Evolutionary conservation across 148 eudicot genomes (phyloP), one percentile per base, ranked within the genome.

Genomic region (Amaranthus hypochondriacus): DNA sequence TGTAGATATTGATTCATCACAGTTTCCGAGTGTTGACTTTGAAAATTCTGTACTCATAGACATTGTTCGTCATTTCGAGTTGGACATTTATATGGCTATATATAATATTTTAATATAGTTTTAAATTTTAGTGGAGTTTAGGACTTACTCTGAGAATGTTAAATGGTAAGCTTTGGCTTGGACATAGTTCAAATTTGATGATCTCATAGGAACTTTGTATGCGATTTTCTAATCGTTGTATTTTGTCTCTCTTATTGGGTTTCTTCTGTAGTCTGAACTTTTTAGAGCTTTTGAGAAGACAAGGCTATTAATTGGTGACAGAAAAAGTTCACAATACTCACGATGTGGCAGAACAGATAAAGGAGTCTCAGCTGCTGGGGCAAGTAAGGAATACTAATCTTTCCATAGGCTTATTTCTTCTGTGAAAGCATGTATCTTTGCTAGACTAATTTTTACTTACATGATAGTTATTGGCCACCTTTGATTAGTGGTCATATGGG

Each of bases 271-370:
- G 98, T 87, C 90, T 74, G 97, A 94, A 86, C 86, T 94, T 48
- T 94, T 94, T 81, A 81, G 80, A 78, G 96, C 98, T 67, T 86
- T 94, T 15, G 79, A 83, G 66, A 86, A 76, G 86, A 86, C 93
- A 57, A 89, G 90, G 81, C 85, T 94, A 12, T 81, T 91, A 75
- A 66, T 83, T 44, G 86, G 91, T 75, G 89, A 88, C 74, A 88
- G 80, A 81, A 89, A 91, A 76, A 86, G 81, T 59, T 81, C 87
- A 72, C 87, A 73, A 42, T 94, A 94, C 84, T 86, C 96, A 21
- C 86, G 98, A 84, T 94, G 97, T 79, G 98, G 98, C 68, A 87
- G 98, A 87, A 94, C 98, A 74, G 98, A 94, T 81, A 94, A 85
- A 82, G 98, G 98, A 75, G 97, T 94, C 72, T 94, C 98, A 47